Base-by-base conservation (phyloP, 148 eudicot genomes). In the Rhododendron ferrugineum region DNA sequence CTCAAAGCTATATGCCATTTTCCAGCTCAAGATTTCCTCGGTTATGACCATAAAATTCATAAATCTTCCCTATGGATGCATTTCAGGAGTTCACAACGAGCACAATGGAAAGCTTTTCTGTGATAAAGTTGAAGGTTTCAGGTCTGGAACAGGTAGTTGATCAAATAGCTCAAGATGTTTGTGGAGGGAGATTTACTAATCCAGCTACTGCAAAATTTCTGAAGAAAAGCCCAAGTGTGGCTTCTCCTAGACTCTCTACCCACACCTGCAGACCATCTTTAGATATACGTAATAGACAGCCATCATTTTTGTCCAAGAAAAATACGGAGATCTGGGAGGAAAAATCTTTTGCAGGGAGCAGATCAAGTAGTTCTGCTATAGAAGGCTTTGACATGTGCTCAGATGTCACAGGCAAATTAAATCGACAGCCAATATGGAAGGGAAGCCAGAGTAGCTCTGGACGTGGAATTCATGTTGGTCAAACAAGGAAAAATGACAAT, bases 251-350 rank as follows among this genome's bases (percentile, higher is more conserved):
- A 86, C 85, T 93, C 77, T 93, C 98, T 49, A 88, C 88, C 66
- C 90, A 91, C 88, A 92, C 96, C 78, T 92, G 96, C 56, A 91
- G 95, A 91, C 80, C 90, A 78, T 94, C 98, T 8, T 85, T 89
- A 36, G 97, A 92, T 73, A 82, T 85, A 30, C 90, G 79, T 75
- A 90, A 60, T 44, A 85, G 88, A 84, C 89, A 88, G 73, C 85
- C 91, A 47, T 88, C 92, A 56, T 82, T 88, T 36, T 60, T 87
- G 66, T 85, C 89, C 22, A 83, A 78, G 73, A 89, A 86, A 88
- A 88, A 82, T 82, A 28, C 80, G 1, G 93, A 91, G 34, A 79
- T 83, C 66, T 86, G 89, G 90, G 94, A 92, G 86, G 93, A 88
- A 34, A 89, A 87, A 82, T 70, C 86, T 68, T 83, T 82, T 73